These are phyloP conservation scores for Xylaria sp. DNA, from an alignment of 2,329 filamentous ascomycete species.

Conservation along the genomic window DNA sequence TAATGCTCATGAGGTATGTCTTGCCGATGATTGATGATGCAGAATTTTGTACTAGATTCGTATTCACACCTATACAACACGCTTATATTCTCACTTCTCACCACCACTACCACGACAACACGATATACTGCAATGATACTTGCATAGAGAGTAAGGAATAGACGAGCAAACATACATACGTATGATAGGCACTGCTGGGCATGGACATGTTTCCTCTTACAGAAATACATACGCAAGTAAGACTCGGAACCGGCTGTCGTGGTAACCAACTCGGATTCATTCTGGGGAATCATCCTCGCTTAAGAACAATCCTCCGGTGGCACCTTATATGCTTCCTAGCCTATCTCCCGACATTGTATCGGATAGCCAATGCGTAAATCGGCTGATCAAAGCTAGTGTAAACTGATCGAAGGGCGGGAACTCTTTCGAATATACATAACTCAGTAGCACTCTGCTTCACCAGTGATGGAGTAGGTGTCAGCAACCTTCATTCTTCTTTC, in stretches of 20 bases:
- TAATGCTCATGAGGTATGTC: conserved; percentile 15
- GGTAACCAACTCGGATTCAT: conserved; percentile 21
- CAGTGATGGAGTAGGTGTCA: conserved; percentile 24
- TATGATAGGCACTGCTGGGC: conserved; percentile 21
- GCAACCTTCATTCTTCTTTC: conserved; percentile 7
- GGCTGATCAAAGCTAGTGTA: conserved; percentile 16
- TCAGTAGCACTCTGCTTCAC: conserved; percentile 6
- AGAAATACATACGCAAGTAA: conserved; percentile 35
- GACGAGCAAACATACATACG: conserved; percentile 22
- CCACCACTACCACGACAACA: conserved; percentile 8
- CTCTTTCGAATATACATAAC: conserved; percentile 20
- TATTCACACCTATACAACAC: conserved; percentile 22
- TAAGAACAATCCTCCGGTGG: conserved; percentile 22
- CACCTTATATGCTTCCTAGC: conserved; percentile 12
- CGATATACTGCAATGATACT: conserved; percentile 8
- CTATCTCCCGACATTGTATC: conserved; percentile 10
- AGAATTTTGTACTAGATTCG: conserved; percentile 10
- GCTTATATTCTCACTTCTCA: conserved; percentile 10
- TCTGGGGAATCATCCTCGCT: conserved; percentile 24
- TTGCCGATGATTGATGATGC: conserved; percentile 20
- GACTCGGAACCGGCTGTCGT: conserved; percentile 30
- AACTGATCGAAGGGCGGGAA: conserved; percentile 20
- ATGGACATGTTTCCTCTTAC: conserved; percentile 29
- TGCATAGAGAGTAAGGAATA: conserved; percentile 22
- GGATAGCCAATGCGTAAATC: conserved; percentile 26